Base-by-base conservation (phyloP, 345 rosid species). In the Boechera stricta region DNA sequence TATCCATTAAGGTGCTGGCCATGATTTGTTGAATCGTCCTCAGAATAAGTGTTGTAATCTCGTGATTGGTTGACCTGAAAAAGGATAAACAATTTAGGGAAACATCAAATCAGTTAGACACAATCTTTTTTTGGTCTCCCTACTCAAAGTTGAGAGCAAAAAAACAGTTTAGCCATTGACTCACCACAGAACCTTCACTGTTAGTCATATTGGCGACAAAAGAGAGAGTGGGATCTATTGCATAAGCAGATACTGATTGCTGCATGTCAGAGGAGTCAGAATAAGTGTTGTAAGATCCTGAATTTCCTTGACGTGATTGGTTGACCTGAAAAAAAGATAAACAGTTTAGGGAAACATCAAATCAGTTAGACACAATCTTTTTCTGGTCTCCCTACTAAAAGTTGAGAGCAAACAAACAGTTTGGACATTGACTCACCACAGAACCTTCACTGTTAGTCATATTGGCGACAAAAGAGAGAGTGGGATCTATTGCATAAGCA, bases 181-280 rank as follows among this genome's bases (percentile, higher is more conserved):
- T 56, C 42, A 74, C 78, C 78, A 65, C 72, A 58, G 73, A 75
- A 39, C 73, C 66, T 4, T 39, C 59, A 58, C 67, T 67, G 15
- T 48, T 15, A 51, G 73, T 29, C 41, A 33, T 6, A 21, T 32
- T 6, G 5, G 47, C 15, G 13, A 42, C 47, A 42, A 42, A 42
- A 11, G 47, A 1, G 45, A 13, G 44, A 39, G 2, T 3, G 45
- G 45, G 47, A 47, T 18, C 47, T 41, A 44, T 64, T 31, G 77
- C 12, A 10, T 18, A 16, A 47, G 9, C 32, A 7, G 47, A 35
- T 2, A 75, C 2, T 21, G 21, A 21, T 21, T 21, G 21, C 21
- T 21, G 21, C 41, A 6, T 36, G 41, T 36, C 4, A 36, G 31
- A 64, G 39, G 16, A 10, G 7, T 44, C 75, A 57, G 49, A 8